These are phyloP conservation scores for Alternaria incomplexa DNA, from an alignment of 2,329 filamentous ascomycete species.

Conservation along the genomic window DNA sequence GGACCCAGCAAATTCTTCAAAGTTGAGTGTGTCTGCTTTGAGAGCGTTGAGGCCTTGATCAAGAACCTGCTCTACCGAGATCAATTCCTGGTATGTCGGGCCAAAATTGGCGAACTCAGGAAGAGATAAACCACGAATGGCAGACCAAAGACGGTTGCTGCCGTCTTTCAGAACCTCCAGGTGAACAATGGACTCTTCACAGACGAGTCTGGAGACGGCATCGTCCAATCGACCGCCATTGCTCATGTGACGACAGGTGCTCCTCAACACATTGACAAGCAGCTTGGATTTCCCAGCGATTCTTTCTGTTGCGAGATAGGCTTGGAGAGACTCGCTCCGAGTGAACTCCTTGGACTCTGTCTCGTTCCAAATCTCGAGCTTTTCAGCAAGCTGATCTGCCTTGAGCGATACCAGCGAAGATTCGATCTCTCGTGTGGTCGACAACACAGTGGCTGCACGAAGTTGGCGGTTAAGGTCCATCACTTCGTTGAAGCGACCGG, in stretches of 20 bases:
- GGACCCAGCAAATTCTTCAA: slow-evolving; percentile 80
- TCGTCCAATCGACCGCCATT: slow-evolving; percentile 76
- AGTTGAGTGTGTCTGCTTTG: slow-evolving; percentile 83
- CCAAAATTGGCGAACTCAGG: slow-evolving; percentile 81
- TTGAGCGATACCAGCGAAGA: slow-evolving; percentile 85
- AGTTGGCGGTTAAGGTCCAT: slow-evolving; percentile 96
- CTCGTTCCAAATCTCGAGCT: slow-evolving; percentile 70
- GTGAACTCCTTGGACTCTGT: slow-evolving; percentile 64
- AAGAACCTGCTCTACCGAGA: slow-evolving; percentile 87
- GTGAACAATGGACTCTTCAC: slow-evolving; percentile 81
- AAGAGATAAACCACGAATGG: slow-evolving; percentile 78
- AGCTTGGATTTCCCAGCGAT: slow-evolving; percentile 79
- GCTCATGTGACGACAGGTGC: slow-evolving; percentile 65
- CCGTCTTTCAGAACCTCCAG: slow-evolving; percentile 82
- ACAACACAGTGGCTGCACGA: slow-evolving; percentile 86
- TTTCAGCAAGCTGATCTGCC: slow-evolving; percentile 85
- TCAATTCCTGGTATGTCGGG: slow-evolving; percentile 82
- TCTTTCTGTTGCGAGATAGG: slow-evolving; percentile 85
- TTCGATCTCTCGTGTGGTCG: slow-evolving; percentile 93
- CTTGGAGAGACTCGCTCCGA: slow-evolving; percentile 85
- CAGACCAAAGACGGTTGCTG: slow-evolving; percentile 82
- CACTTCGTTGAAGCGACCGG: slow-evolving; percentile 87
- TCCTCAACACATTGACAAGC: slow-evolving; percentile 18
- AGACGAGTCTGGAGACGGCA: slow-evolving; percentile 66
- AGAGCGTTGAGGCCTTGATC: slow-evolving; percentile 88